A percentile compares a stretch with the other conserved stretches of the same genome.
These are phyloP conservation scores for Tuber aestivum DNA, from an alignment of 495 filamentous ascomycete species.

Conservation along the genomic window DNA sequence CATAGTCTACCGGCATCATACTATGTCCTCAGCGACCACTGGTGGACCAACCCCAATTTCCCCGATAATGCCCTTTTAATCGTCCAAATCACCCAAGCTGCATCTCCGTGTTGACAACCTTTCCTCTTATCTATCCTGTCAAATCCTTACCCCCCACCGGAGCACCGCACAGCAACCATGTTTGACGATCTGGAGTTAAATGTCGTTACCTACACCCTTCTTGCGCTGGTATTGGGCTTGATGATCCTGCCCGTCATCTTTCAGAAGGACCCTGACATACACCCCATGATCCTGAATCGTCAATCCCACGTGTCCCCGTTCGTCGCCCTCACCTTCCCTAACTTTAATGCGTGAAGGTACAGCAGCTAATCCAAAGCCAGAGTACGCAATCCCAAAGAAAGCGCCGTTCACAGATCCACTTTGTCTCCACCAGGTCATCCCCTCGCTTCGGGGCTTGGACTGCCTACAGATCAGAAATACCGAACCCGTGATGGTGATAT, in stretches of 20 bases:
- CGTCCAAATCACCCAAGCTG: background rate
- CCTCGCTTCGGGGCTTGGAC: conserved; percentile 71
- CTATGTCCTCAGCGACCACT: background rate
- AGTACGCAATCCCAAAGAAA: conserved; percentile 77
- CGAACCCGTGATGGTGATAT: conserved; percentile 75
- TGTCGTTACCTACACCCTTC: conserved; percentile 48
- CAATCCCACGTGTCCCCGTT: conserved; percentile 65
- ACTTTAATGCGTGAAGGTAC: background rate
- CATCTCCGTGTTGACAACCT: background rate
- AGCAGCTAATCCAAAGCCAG: conserved; percentile 18
- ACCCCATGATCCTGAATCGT: conserved; percentile 81
- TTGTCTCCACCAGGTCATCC: conserved; percentile 80
- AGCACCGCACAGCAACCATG: conserved; percentile 17
- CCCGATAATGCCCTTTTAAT: background rate
- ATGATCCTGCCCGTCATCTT: conserved; percentile 59
- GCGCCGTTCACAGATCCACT: conserved; percentile 70
- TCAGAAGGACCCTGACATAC: conserved; percentile 71
- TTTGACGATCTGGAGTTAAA: conserved; percentile 39
- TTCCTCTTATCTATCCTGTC: background rate
- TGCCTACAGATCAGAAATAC: conserved; percentile 77
- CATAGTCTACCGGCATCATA: no score
- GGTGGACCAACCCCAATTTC: background rate
- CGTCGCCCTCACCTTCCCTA: background rate
- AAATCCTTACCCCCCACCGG: background rate
- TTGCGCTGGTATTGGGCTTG: conserved; percentile 54